phyloP scores from a whole-genome alignment of 805 yeast species.

The Saturnispora serradocipensis region DNA sequence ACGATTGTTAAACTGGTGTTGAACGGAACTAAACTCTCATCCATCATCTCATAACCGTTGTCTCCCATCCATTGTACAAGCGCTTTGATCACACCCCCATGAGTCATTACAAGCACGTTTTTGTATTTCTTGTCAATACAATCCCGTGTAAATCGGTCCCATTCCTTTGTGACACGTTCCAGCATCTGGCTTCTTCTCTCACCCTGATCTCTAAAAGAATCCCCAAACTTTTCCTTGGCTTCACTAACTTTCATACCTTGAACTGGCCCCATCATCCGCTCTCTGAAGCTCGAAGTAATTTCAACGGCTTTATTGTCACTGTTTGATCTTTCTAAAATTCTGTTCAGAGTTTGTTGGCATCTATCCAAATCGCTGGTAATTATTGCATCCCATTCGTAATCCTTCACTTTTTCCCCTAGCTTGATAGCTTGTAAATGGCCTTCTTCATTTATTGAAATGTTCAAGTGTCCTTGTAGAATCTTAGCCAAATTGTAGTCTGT shows the following conservation, averaged over 20 bases:
- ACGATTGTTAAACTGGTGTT: slow-evolving; percentile 68
- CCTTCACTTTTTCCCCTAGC: slow-evolving; percentile 39
- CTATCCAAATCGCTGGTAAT: slow-evolving; percentile 47
- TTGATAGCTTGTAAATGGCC: slow-evolving; percentile 54
- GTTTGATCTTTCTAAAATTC: slow-evolving; percentile 25
- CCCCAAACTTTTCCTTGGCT: slow-evolving; percentile 52
- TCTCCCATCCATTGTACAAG: slow-evolving; percentile 41
- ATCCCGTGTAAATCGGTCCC: slow-evolving; percentile 24
- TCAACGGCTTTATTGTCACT: slow-evolving; percentile 16
- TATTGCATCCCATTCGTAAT: slow-evolving; percentile 35
- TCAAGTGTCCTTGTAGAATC: slow-evolving; percentile 72
- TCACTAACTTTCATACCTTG: slow-evolving; percentile 66
- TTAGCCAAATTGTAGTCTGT: slow-evolving; percentile 62
- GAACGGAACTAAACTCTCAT: slow-evolving; percentile 42
- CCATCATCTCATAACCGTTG: slow-evolving; percentile 29
- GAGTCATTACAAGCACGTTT: slow-evolving; percentile 59
- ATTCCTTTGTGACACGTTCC: slow-evolving; percentile 38
- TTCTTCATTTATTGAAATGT: slow-evolving; percentile 50
- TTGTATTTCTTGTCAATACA: slow-evolving; percentile 21
- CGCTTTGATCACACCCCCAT: slow-evolving; percentile 73
- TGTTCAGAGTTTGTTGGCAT: slow-evolving; percentile 49
- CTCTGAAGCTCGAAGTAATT: slow-evolving; percentile 39
- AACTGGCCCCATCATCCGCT: slow-evolving; percentile 68
- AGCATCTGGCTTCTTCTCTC: slow-evolving; percentile 43
- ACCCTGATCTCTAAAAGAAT: slow-evolving; percentile 54